These are phyloP conservation scores for Moniliella sp. DNA, from an alignment of 1,284 basidiomycete genomes.

Conservation along the genomic window DNA sequence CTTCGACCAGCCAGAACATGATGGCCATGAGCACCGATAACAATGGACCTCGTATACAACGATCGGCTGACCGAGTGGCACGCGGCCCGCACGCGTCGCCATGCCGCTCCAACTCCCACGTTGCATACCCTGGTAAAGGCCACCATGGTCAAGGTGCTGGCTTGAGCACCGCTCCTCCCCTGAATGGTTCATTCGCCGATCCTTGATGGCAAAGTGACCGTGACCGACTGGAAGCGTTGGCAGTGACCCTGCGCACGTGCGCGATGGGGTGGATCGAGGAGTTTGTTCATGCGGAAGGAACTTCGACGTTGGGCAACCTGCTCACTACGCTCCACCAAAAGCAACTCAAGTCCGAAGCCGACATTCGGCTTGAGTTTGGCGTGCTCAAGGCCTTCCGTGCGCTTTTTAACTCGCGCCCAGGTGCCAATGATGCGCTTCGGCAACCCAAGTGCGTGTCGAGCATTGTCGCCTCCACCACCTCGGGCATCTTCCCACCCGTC, in stretches of 20 bases:
- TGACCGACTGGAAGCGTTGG: constrained; percentile 54
- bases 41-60: constrained; percentile 81
- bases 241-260: constrained; percentile 50
- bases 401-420: constrained; percentile 57
- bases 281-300: constrained; percentile 46
- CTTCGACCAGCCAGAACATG: constrained; percentile 24
- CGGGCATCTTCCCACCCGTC: constrained; percentile 61
- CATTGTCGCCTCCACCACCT: constrained; percentile 62
- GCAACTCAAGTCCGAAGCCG: constrained; percentile 37
- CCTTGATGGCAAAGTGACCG: constrained; percentile 59
- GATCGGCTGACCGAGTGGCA: constrained; percentile 61
- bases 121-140: too few relatives aligned
- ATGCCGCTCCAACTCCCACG: too few relatives aligned
- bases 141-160: too few relatives aligned
- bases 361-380: constrained; percentile 61
- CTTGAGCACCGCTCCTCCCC: constrained; percentile 32
- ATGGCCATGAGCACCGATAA: constrained; percentile 41
- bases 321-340: constrained; percentile 24
- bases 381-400: constrained; percentile 66
- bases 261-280: constrained; percentile 32
- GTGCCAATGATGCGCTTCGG: constrained; percentile 54
- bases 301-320: constrained; percentile 58
- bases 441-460: constrained; percentile 59
- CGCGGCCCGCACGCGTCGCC: constrained; percentile 27
- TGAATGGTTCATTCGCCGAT: constrained; percentile 60